phyloP scores from a whole-genome alignment of 2,329 filamentous ascomycete species.

The Botryotinia narcissicola region DNA sequence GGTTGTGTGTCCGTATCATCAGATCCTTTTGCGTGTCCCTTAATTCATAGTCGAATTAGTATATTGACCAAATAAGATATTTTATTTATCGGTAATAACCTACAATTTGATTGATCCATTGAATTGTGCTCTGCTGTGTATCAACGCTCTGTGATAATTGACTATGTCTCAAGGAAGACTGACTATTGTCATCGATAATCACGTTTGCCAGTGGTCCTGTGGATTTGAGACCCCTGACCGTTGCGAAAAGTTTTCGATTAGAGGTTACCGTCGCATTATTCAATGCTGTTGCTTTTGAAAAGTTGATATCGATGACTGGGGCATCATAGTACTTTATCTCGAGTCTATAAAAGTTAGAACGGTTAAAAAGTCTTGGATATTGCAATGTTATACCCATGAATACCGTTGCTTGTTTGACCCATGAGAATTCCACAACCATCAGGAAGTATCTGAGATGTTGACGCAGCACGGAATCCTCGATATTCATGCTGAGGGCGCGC shows the following conservation, averaged over 20 bases:
- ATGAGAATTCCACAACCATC: constrained; percentile 16
- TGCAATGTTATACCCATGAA: constrained; percentile 4
- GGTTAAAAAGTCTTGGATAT: not conserved
- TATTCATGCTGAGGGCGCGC: constrained; percentile 26
- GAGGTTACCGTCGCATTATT: not conserved
- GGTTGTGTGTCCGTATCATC: constrained; percentile 6
- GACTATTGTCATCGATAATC: not conserved
- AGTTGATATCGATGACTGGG: not conserved
- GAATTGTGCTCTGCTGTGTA: constrained; percentile 8
- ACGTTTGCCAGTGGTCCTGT: not conserved
- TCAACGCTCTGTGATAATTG: not conserved
- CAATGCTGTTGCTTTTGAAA: not conserved
- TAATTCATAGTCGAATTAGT: not conserved
- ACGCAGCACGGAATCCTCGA: constrained; percentile 26
- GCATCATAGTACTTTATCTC: not conserved
- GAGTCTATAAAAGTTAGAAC: not conserved
- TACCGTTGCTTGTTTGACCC: not conserved
- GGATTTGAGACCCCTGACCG: not conserved
- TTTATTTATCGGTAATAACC: not conserved
- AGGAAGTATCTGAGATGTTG: constrained; percentile 20
- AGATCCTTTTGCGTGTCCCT: not conserved
- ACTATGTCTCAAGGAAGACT: not conserved
- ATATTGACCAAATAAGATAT: not conserved
- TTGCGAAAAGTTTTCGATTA: not conserved
- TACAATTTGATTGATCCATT: constrained; percentile 17